Base-by-base conservation (phyloP, 257 asterid species). In the Lavandula angustifolia region DNA sequence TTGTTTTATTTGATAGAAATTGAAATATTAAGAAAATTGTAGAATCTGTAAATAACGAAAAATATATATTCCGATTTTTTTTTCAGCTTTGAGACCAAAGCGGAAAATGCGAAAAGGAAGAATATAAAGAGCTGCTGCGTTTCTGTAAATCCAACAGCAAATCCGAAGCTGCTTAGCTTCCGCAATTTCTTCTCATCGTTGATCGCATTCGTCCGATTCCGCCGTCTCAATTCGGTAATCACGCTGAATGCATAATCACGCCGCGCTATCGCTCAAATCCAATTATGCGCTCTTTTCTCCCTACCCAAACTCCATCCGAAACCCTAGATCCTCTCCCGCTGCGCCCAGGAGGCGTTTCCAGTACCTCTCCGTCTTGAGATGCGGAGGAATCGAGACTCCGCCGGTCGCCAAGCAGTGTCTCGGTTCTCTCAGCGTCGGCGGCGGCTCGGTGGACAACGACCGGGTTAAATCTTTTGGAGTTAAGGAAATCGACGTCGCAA, bases 401-500 rank as follows among this genome's bases (percentile, higher is more conserved):
- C 63, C 65, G 27, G 13, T 72, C 5, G 73, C 82, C 54, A 82
- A 75, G 51, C 83, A 68, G 75, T 70, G 52, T 12, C 77, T 64
- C 31, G 69, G 62, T 55, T 77, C 85, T 7, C 75, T 73, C 67
- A 70, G 75, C 78, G 50, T 70, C 66, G 66, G 76, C 72, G 74
- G 77, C 71, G 83, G 84, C 60, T 71, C 81, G 1, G 76, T 74
- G 40, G 82, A 76, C 10, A 87, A 78, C 8, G 87, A 77, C 57
- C 59, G 80, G 66, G 6, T 69, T 9, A 71, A 76, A 47, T 60
- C 78, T 34, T 73, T 64, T 41, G 82, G 71, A 5, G 75, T 70
- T 43, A 92, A 92, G 80, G 92, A 87, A 11, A 68, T 92, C 31
- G 98, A 92, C 71, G 86, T 92, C 63, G 87, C 96, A 1, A 92